Base-by-base conservation (phyloP, 2,329 filamentous ascomycete species). In the Calonectria henricotiae region DNA sequence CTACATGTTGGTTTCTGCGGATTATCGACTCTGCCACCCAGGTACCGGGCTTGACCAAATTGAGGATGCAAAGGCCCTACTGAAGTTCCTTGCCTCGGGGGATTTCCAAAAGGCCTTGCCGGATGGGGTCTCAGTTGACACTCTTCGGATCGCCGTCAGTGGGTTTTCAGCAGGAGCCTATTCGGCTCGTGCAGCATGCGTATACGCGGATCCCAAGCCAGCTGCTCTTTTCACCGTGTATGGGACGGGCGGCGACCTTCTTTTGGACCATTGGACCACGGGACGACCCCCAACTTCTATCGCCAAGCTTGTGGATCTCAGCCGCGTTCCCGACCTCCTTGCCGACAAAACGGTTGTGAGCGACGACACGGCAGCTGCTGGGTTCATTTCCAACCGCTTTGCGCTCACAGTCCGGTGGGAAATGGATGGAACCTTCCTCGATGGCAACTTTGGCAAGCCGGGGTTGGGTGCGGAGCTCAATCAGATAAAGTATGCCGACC, bases 361-460 rank as follows among this genome's bases (percentile, higher is more conserved):
- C 37, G 61, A 69, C 6, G 62, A 69, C 37, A 44, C 17, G 32
- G 23, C 39, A 11, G 51, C 46, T 11, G 43, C 43, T 15, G 37
- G 54, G 3, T 25, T 37, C 9, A 41, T 46, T 15, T 47, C 67
- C 12, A 20, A 4, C 5, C 67, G 67, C 4, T 69, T 61, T 17
- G 67, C 67, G 2, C 25, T 69, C 25, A 69, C 67, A 5, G 67
- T 69, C 12, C 67, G 62, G 9, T 69, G 67, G 67, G 67, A 69
- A 27, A 6, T 65, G 17, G 62, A 69, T 8, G 67, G 67, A 8
- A 69, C 67, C 4, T 69, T 69, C n/a, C 62, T 69, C 6, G 67
- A 69, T 20, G 61, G 61, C 43, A 20, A 5, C 27, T 44, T 61
- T n/a, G 61, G 51, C 6, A 37, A 46, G 30, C 67, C 67, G 5